A percentile compares a stretch with the other conserved stretches of the same genome.
These are phyloP conservation scores for Flueggea neowawraea DNA, from an alignment of 441 rosid genomes.

Conservation along the genomic window DNA sequence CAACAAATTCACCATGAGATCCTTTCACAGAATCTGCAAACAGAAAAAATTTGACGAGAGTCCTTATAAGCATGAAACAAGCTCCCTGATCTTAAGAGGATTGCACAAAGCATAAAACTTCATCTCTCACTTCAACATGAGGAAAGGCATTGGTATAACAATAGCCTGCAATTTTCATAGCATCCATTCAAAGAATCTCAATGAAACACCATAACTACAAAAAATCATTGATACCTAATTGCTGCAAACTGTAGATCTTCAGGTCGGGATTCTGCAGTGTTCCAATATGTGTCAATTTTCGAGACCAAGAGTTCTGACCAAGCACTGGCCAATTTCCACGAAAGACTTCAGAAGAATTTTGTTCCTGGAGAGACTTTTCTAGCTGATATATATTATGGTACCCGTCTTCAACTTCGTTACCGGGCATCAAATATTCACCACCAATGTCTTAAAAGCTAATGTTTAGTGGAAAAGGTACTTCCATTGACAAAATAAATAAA, in stretches of 20 bases:
- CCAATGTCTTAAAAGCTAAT: background rate
- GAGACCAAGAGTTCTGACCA: constrained; percentile 47
- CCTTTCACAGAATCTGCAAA: constrained; percentile 49
- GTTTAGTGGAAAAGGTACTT: too few species aligned
- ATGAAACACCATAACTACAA: too few species aligned
- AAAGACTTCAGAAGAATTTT: constrained; percentile 49
- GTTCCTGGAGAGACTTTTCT: constrained; percentile 58
- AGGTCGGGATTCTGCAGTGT: constrained; percentile 38
- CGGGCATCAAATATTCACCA: constrained; percentile 79
- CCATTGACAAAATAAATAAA: too few species aligned
- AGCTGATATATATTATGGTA: constrained; percentile 78
- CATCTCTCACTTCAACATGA: too few species aligned
- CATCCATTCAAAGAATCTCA: too few species aligned
- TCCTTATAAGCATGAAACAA: too few species aligned
- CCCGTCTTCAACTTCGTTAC: constrained; percentile 84
- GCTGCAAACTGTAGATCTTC: constrained; percentile 51
- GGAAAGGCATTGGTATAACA: too few species aligned
- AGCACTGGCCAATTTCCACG: constrained; percentile 62
- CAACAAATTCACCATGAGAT: constrained; percentile 37
- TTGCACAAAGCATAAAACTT: too few species aligned
- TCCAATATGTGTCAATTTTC: constrained; percentile 58
- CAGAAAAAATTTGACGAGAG: constrained; percentile 6
- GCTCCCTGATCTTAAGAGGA: too few species aligned
- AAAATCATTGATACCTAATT: constrained; percentile 49
- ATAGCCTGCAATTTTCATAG: too few species aligned